Conservation (phyloP, 2,329 filamentous ascomycete species). For the Geosmithia putterillii region DNA sequence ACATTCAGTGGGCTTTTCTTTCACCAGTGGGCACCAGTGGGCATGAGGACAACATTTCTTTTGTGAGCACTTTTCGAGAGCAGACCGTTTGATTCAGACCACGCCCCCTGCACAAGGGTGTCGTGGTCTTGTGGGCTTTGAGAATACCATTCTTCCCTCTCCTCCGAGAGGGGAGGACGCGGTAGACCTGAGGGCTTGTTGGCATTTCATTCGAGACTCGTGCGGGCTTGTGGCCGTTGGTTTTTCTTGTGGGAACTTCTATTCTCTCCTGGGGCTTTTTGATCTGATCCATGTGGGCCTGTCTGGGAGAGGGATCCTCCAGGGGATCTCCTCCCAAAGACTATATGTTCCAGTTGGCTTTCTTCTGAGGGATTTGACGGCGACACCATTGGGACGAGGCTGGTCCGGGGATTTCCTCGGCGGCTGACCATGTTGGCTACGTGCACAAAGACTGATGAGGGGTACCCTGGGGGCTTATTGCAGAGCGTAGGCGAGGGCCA, state of each 20-base stretch:
- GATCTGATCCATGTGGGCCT: constrained; percentile 7
- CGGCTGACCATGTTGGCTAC: constrained; percentile 1
- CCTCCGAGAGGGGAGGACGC: constrained; percentile 25
- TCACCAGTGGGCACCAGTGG: constrained; percentile 18
- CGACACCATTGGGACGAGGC: constrained; percentile 1
- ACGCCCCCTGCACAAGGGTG: constrained; percentile 10
- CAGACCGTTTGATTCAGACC: constrained; percentile 15
- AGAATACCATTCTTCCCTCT: constrained; percentile 31
- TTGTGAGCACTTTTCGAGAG: constrained; percentile 2
- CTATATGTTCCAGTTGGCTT: constrained; percentile 4
- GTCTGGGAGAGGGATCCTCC: neutral
- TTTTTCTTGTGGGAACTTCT: neutral
- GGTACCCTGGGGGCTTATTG: constrained; percentile 4
- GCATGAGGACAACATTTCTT: neutral
- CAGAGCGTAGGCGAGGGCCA: no score
- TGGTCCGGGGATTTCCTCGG: neutral
- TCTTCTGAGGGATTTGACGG: constrained; percentile 5
- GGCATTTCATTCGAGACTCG: constrained; percentile 11
- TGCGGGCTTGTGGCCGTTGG: constrained; percentile 22
- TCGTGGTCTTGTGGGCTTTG: constrained; percentile 35
- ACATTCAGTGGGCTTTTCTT: constrained; percentile 44
- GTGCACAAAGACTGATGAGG: constrained; percentile 3
- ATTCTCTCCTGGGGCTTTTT: constrained; percentile 17
- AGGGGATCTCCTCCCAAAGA: neutral
- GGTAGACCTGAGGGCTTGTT: constrained; percentile 43